Base-by-base conservation (phyloP, 2,329 filamentous ascomycete species). In the Davidsoniella eucalypti region DNA sequence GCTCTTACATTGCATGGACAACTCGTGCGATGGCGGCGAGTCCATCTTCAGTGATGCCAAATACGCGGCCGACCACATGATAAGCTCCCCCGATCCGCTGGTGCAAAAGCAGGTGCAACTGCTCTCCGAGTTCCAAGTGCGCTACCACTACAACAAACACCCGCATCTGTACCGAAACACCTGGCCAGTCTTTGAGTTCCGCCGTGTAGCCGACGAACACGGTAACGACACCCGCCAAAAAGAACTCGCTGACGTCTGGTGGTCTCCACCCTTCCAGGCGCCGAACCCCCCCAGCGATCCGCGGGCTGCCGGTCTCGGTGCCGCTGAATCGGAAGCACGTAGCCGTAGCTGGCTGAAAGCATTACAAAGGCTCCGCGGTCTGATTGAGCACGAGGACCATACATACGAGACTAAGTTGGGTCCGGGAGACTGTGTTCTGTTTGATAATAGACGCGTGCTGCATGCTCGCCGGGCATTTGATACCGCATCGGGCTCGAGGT, bases 361-460 rank as follows among this genome's bases (percentile, higher is more conserved):
- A 0, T 70, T 75, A 1, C 60, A 65, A 33, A 59, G 62, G 2
- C 87, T 94, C 57, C 71, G 78, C 45, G 52, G 61, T 0, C 56
- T 74, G 0, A 64, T 92, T 21, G 79, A 85, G 55, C 60, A 68
- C 1, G 65, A 71, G 0, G 60, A 67, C 3, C 75, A 75, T 53
- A 64, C 87, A 49, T 82, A 81, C 59, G 73, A 90, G 67, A 70
- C 82, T 52, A 82, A 82, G 63, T 69, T 95, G 63, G 68, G 78
- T 49, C 78, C 84, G 3, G 92, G 90, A 2, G 84, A 94, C 59
- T 94, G 87, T 61, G 87, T 88, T 10, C 72, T 98, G n/a, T 96
- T 98, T 61, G 82, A 94, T 61, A 96, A 96, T 61, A 67, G 78
- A 53, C 73, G 90, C 16, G 71, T 94, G n/a, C 64, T 94, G 60